Percentiles rank a stretch among this genome's conserved stretches.
Conservation (phyloP, 805 yeast species). For the Candida golubevii region DNA sequence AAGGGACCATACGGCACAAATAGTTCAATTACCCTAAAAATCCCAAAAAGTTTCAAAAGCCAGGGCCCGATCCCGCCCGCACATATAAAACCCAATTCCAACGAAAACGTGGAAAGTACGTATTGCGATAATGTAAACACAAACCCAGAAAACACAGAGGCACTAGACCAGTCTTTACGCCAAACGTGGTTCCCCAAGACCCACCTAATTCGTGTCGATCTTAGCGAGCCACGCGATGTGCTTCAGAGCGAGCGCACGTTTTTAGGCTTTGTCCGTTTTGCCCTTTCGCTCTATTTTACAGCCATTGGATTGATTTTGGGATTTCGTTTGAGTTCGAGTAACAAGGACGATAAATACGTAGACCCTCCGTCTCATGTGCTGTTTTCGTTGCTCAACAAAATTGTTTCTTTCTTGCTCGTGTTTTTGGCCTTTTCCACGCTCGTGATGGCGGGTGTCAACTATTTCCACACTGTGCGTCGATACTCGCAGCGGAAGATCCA, state of each 20-base stretch:
- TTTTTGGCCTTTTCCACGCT: slow-evolving; percentile 36
- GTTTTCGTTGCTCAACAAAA: slow-evolving; percentile 11
- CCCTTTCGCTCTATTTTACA: slow-evolving; percentile 42
- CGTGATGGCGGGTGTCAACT: slow-evolving; percentile 37
- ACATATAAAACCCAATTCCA: too few species aligned
- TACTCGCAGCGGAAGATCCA: slow-evolving; percentile 41
- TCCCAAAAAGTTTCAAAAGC: too few species aligned
- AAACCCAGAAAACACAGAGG: background rate
- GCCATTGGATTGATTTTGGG: slow-evolving; percentile 45
- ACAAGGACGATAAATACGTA: background rate
- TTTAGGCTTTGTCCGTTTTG: slow-evolving; percentile 44
- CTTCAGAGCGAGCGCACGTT: slow-evolving; percentile 52
- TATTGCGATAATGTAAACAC: background rate
- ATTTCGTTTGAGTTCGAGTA: slow-evolving; percentile 33
- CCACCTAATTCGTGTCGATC: slow-evolving; percentile 10
- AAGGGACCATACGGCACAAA: too few species aligned
- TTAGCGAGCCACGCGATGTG: slow-evolving; percentile 49
- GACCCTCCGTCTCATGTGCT: background rate
- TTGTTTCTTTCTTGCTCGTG: slow-evolving; percentile 35
- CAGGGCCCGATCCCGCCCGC: too few species aligned
- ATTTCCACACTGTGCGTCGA: slow-evolving; percentile 40
- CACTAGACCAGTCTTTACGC: background rate
- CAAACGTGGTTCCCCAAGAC: slow-evolving; percentile 11
- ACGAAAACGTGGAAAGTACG: background rate
- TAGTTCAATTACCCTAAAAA: too few species aligned